These are phyloP conservation scores for Talaromyces nanjingensis DNA, from an alignment of 495 filamentous ascomycete species.

Conservation along the genomic window DNA sequence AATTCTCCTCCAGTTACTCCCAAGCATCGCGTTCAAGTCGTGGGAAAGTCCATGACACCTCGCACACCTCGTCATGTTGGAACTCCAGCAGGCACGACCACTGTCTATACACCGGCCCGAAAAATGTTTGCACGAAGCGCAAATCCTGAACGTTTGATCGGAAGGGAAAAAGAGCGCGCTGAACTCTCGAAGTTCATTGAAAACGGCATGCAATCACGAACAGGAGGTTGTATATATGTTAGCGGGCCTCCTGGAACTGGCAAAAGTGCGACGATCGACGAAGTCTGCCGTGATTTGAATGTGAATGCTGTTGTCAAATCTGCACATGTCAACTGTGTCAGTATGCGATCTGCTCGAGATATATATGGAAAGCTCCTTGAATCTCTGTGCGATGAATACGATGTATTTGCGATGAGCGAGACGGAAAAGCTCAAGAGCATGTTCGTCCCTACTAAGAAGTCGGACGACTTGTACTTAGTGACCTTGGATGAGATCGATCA, in stretches of 20 bases:
- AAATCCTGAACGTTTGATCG: slow-evolving; percentile 68
- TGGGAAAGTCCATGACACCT: slow-evolving; percentile 60
- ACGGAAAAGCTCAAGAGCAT: slow-evolving; percentile 52
- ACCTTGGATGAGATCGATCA: slow-evolving; percentile 94
- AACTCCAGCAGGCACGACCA: slow-evolving; percentile 55
- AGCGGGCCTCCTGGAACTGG: slow-evolving; percentile 94
- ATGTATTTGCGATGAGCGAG: slow-evolving; percentile 50
- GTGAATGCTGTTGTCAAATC: slow-evolving; percentile 46
- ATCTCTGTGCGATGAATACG: slow-evolving; percentile 51
- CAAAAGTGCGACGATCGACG: slow-evolving; percentile 86
- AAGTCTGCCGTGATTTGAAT: slow-evolving; percentile 59
- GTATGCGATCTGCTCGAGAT: slow-evolving; percentile 76
- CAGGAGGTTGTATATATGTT: slow-evolving; percentile 86
- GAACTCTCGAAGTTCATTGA: slow-evolving; percentile 65
- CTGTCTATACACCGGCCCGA: slow-evolving; percentile 80
- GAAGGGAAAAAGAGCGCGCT: slow-evolving; percentile 70
- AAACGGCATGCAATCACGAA: slow-evolving; percentile 48
- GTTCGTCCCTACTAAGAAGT: slow-evolving; percentile 53
- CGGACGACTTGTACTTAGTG: slow-evolving; percentile 59
- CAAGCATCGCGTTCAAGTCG: slow-evolving; percentile 57
- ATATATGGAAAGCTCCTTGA: slow-evolving; percentile 69
- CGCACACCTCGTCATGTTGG: slow-evolving; percentile 45
- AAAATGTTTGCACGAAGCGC: slow-evolving; percentile 77
- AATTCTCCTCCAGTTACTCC: slow-evolving; percentile 61
- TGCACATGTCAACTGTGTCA: slow-evolving; percentile 92